Conservation (phyloP, 1,139 yeast genomes). For the Geotrichum fermentans region DNA sequence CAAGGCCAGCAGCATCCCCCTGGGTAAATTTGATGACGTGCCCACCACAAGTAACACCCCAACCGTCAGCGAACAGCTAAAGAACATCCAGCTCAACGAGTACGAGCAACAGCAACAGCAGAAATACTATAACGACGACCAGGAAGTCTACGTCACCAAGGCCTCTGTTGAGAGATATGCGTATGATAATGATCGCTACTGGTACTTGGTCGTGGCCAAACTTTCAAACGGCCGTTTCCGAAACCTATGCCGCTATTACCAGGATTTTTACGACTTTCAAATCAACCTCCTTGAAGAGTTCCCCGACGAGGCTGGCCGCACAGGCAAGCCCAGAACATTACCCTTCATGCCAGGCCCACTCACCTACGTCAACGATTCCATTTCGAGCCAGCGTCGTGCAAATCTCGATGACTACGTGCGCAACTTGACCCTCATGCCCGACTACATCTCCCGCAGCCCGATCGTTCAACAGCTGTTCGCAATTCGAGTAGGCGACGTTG, state of each 20-base stretch:
- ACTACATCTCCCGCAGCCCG: conserved; percentile 60
- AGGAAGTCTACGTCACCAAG: conserved; percentile 37
- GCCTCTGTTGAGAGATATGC: conserved; percentile 80
- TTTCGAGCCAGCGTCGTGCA: conserved; percentile 77
- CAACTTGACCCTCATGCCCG: conserved; percentile 69
- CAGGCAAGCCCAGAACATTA: conserved; percentile 68
- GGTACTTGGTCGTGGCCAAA: conserved; percentile 72
- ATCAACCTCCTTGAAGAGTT: conserved; percentile 75
- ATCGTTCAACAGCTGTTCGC: conserved; percentile 71
- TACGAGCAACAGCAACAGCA: conserved; percentile 13
- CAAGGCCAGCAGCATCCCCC: conserved; percentile 83
- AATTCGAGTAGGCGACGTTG: conserved; percentile 59
- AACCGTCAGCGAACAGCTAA: conserved; percentile 16
- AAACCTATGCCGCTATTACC: conserved; percentile 81
- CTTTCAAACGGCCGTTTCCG: conserved; percentile 66
- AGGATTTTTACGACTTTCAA: conserved; percentile 93
- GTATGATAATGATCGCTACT: conserved; percentile 81
- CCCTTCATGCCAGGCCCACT: conserved; percentile 98
- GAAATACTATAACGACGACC: conserved; percentile 12
- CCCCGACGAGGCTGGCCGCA: conserved; percentile 91
- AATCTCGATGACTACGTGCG: conserved; percentile 81
- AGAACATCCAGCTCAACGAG: conserved; percentile 11
- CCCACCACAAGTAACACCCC: conserved; percentile 3
- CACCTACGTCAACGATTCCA: conserved; percentile 83
- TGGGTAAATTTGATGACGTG: conserved; percentile 48